Conservation (phyloP, 805 yeast genomes). For the Gaillardinia entomophila region DNA sequence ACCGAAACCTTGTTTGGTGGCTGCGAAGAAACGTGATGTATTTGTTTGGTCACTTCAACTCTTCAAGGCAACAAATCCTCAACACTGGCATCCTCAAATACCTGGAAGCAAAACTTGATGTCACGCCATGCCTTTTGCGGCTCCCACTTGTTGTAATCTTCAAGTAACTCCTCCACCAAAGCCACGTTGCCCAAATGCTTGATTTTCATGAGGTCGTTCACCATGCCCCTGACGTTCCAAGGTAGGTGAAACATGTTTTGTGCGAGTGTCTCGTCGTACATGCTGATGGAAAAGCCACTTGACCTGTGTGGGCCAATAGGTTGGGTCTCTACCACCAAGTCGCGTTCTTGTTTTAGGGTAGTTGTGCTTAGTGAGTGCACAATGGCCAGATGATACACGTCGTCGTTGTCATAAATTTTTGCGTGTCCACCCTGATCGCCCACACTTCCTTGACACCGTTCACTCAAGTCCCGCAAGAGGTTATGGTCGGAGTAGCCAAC, state of each 20-base stretch:
- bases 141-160: constrained; percentile 23
- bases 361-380: constrained; percentile 34
- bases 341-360: constrained; percentile 13
- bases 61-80: constrained; percentile 19
- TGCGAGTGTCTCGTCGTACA: not conserved
- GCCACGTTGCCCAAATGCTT: constrained; percentile 21
- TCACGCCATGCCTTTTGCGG: constrained; percentile 28
- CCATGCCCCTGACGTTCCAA: constrained; percentile 33
- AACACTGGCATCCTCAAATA: constrained; percentile 22
- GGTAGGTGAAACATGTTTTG: constrained; percentile 28
- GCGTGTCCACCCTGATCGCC: constrained; percentile 23
- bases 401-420: constrained; percentile 14
- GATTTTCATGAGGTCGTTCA: constrained; percentile 27
- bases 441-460: constrained; percentile 18
- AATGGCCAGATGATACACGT: constrained; percentile 24
- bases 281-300: not conserved
- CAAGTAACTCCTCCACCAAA: constrained; percentile 18
- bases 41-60: not conserved
- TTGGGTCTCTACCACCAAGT: constrained; percentile 3
- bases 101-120: constrained; percentile 25
- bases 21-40: no score
- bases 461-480: constrained; percentile 24
- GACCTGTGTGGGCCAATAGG: constrained; percentile 1
- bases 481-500: constrained; percentile 30
- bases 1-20: not conserved